phyloP scores from a whole-genome alignment of 2,329 filamentous ascomycete genomes.

The Aureobasidium sp. region DNA sequence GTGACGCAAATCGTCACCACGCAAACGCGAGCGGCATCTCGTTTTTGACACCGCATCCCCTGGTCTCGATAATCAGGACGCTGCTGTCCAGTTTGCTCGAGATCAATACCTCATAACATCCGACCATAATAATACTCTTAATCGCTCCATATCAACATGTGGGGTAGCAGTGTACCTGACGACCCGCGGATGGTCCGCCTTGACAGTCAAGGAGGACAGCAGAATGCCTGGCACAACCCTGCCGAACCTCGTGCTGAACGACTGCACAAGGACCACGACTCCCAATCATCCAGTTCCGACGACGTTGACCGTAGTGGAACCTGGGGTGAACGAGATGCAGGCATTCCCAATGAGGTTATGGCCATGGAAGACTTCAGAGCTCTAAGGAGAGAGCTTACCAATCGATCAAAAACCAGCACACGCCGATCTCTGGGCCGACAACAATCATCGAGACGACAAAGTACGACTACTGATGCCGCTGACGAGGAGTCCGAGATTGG shows the following conservation, averaged over 20 bases:
- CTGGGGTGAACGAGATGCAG: constrained; percentile 57
- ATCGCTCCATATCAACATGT: constrained; percentile 1
- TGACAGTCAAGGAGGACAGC: constrained; percentile 7
- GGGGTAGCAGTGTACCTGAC: constrained; percentile 14
- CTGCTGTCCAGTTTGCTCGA: neutral
- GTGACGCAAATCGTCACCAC: neutral
- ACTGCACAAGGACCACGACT: constrained; percentile 7
- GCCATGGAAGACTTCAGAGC: constrained; percentile 56
- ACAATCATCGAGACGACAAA: constrained; percentile 33
- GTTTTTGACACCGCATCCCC: neutral
- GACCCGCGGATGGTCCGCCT: constrained; percentile 6
- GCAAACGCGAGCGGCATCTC: constrained; percentile 2
- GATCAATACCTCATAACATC: neutral
- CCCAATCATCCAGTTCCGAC: constrained; percentile 4
- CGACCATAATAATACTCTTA: no score
- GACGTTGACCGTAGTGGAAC: constrained; percentile 38
- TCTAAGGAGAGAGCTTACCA: constrained; percentile 49
- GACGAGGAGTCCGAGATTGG: constrained; percentile 19
- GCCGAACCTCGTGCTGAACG: neutral
- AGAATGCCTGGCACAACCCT: constrained; percentile 17
- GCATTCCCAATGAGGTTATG: constrained; percentile 44
- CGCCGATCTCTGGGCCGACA: neutral
- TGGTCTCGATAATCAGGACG: neutral
- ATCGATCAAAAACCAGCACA: constrained; percentile 36
- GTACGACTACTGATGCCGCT: constrained; percentile 9